These are phyloP conservation scores for Podospora comata DNA, from an alignment of 495 filamentous ascomycete genomes.

Conservation along the genomic window DNA sequence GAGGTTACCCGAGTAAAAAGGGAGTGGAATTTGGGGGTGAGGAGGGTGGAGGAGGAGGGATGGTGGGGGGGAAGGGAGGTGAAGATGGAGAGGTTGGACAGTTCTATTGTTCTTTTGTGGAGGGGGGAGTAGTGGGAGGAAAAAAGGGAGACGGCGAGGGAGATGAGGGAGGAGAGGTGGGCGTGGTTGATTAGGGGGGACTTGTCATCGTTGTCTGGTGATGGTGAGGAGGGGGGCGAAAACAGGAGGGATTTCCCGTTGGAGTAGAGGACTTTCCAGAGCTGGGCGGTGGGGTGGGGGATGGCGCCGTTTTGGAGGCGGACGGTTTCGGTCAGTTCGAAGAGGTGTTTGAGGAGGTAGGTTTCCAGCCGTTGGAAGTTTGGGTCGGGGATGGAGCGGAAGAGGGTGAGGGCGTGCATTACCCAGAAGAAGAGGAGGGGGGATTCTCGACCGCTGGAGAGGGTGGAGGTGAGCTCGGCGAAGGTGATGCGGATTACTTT, in stretches of 20 bases:
- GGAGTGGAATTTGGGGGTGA: background rate
- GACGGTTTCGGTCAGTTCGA: constrained; percentile 5
- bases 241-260: background rate
- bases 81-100: constrained; percentile 9
- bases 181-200: background rate
- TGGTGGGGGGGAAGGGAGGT: background rate
- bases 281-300: background rate
- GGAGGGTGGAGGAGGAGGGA: background rate
- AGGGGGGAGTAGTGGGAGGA: background rate
- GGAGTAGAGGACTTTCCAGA: constrained; percentile 10
- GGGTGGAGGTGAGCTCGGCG: constrained; percentile 11
- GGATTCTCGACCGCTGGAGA: background rate
- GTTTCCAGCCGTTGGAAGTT: background rate
- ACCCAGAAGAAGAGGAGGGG: constrained; percentile 15
- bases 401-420: constrained; percentile 11
- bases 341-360: constrained; percentile 9
- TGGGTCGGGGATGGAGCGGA: constrained; percentile 6
- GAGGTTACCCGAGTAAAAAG: background rate
- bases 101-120: constrained; percentile 10
- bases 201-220: background rate
- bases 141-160: background rate
- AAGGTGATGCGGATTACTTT: constrained; percentile 18
- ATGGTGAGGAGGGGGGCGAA: background rate
- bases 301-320: background rate
- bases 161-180: constrained; percentile 3